These are phyloP conservation scores for Crithidia acanthocephali DNA, from an alignment of 208 protist genomes.

Conservation along the genomic window DNA sequence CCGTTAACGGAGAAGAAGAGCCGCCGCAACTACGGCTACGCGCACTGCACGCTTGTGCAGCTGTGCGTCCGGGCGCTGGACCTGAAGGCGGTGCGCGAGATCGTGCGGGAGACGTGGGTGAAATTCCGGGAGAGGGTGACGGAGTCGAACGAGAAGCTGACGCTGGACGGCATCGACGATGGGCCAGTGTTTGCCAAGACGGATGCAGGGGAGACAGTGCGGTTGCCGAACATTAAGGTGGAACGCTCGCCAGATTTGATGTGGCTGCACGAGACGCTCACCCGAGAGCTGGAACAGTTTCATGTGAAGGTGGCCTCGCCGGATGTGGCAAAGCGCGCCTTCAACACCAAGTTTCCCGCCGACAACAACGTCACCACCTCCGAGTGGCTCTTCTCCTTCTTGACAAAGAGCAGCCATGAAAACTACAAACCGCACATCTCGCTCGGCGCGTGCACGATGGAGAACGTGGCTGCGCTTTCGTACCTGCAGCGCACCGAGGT, in stretches of 20 bases:
- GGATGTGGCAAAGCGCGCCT: constrained; percentile 63
- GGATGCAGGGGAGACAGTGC: constrained; percentile 40
- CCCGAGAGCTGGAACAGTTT: constrained; percentile 46
- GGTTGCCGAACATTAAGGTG: constrained; percentile 65
- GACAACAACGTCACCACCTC: constrained; percentile 38
- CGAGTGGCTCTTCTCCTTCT: constrained; percentile 63
- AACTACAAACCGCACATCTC: constrained; percentile 79
- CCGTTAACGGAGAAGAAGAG: constrained; percentile 61
- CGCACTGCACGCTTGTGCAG: constrained; percentile 80
- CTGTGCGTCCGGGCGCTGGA: constrained; percentile 63
- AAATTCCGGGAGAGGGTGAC: constrained; percentile 32
- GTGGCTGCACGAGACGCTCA: constrained; percentile 59
- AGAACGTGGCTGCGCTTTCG: constrained; percentile 38
- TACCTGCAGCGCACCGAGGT: constrained; percentile 60
- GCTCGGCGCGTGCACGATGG: constrained; percentile 60
- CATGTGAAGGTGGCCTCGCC: constrained; percentile 51
- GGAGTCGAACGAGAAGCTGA: constrained; percentile 43
- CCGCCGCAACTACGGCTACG: constrained; percentile 54
- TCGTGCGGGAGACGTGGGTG: constrained; percentile 50
- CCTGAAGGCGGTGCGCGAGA: constrained; percentile 45
- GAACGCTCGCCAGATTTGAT: constrained; percentile 41
- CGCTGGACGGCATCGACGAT: constrained; percentile 39
- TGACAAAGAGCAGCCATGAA: constrained; percentile 40
- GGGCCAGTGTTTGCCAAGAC: constrained; percentile 56
- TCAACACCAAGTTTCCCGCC: constrained; percentile 69